phyloP scores from a whole-genome alignment of 2,329 filamentous ascomycete species.

The Bipolaris zeicola region DNA sequence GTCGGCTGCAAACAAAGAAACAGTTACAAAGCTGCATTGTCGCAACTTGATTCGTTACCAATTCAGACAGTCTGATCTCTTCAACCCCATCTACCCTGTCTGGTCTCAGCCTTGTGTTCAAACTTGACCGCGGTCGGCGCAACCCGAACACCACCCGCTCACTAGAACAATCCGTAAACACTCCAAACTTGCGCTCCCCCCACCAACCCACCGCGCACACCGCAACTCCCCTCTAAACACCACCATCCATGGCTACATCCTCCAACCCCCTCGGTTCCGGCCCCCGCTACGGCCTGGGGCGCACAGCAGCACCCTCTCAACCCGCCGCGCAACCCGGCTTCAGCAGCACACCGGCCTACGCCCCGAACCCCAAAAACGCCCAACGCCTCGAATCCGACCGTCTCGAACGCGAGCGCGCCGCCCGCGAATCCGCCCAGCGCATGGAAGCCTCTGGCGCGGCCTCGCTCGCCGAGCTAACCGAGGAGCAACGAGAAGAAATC shows the following conservation, averaged over 20 bases:
- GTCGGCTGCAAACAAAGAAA: constrained; percentile 17
- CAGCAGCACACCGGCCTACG: constrained; percentile 45
- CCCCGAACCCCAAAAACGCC: constrained; percentile 50
- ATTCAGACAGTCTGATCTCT: not conserved
- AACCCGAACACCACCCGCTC: constrained; percentile 2
- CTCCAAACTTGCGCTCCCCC: not conserved
- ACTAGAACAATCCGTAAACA: constrained; percentile 9
- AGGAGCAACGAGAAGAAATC: constrained; percentile 92
- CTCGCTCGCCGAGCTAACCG: constrained; percentile 66
- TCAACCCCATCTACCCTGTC: not conserved
- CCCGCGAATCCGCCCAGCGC: constrained; percentile 43
- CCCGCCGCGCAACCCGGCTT: constrained; percentile 32
- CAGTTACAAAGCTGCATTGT: not conserved
- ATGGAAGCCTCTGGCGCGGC: constrained; percentile 54
- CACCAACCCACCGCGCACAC: not conserved
- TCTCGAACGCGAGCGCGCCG: constrained; percentile 50
- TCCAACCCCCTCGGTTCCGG: constrained; percentile 61
- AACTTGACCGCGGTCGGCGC: not conserved
- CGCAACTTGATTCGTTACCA: not conserved
- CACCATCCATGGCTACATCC: constrained; percentile 57
- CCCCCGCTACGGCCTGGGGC: constrained; percentile 58
- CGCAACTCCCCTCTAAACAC: constrained; percentile 6
- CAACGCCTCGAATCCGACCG: constrained; percentile 49
- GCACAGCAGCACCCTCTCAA: constrained; percentile 30
- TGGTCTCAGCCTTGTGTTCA: not conserved